These are phyloP conservation scores for Kwoniella heveanensis DNA, from an alignment of 768 basidiomycete species.

Conservation along the genomic window DNA sequence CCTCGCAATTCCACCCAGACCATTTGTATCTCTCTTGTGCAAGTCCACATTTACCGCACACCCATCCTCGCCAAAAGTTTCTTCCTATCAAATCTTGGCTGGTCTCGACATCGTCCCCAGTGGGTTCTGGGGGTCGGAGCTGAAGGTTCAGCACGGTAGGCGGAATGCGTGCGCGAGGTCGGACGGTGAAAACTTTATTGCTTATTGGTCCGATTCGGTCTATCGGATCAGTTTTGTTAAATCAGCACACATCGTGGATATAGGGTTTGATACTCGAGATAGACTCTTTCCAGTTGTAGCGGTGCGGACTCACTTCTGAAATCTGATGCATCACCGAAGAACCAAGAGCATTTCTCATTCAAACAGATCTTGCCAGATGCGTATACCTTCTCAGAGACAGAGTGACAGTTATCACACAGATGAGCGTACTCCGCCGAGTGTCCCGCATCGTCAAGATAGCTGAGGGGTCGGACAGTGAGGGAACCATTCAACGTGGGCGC, in stretches of 20 bases:
- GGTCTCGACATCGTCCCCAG: neutral
- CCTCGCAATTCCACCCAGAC: slow-evolving; percentile 51
- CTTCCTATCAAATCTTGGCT: slow-evolving; percentile 26
- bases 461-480: slow-evolving; percentile 12
- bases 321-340: slow-evolving; percentile 28
- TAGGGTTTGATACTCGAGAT: no score
- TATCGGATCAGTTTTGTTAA: no score
- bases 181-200: slow-evolving; percentile 11
- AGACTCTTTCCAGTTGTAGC: no score
- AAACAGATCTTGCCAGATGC: slow-evolving; percentile 33
- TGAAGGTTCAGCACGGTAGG: slow-evolving; percentile 37
- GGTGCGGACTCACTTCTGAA: slow-evolving; percentile 8
- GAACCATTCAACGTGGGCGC: slow-evolving; percentile 25
- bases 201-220: slow-evolving; percentile 21
- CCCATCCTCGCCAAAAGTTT: slow-evolving; percentile 49
- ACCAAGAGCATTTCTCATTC: slow-evolving; percentile 35
- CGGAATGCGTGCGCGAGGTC: slow-evolving; percentile 17
- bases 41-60: slow-evolving; percentile 41
- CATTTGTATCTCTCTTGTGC: slow-evolving; percentile 46
- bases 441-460: neutral
- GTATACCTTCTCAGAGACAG: slow-evolving; percentile 29
- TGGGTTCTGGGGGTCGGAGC: slow-evolving; percentile 32
- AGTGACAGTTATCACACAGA: slow-evolving; percentile 25
- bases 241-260: no score
- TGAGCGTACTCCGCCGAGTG: slow-evolving; percentile 1